These are phyloP conservation scores for Suhomyces maxii DNA, from an alignment of 1,139 yeast species.

Conservation along the genomic window DNA sequence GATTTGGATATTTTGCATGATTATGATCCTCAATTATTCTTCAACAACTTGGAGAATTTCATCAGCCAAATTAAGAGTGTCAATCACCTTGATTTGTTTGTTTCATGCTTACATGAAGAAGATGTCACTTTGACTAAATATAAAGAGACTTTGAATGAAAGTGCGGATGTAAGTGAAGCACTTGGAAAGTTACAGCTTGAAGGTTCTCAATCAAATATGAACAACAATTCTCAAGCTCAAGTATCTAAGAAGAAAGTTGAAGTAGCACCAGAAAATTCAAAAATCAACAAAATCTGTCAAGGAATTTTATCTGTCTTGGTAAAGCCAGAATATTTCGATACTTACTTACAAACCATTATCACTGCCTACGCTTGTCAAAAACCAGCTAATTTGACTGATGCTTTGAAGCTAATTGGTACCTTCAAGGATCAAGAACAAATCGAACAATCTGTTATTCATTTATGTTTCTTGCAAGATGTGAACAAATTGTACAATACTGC, in stretches of 20 bases:
- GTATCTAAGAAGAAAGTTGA: constrained; percentile 4
- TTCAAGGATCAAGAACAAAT: constrained; percentile 48
- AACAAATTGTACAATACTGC: constrained; percentile 78
- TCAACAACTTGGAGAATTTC: constrained; percentile 63
- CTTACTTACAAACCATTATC: constrained; percentile 73
- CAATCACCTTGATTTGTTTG: constrained; percentile 81
- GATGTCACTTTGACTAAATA: constrained; percentile 85
- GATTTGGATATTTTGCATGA: constrained; percentile 89
- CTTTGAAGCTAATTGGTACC: constrained; percentile 61
- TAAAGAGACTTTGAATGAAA: constrained; percentile 58
- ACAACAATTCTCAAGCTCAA: constrained; percentile 2
- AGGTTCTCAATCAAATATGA: constrained; percentile 30
- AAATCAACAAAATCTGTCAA: constrained; percentile 77
- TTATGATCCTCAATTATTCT: constrained; percentile 71
- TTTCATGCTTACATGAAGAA: constrained; percentile 83
- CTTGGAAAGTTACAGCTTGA: constrained; percentile 5
- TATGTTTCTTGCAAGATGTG: constrained; percentile 90
- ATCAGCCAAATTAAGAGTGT: constrained; percentile 68
- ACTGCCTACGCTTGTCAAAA: constrained; percentile 92
- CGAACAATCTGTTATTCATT: constrained; percentile 70
- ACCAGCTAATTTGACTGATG: constrained; percentile 82
- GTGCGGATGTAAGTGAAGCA: constrained; percentile 9
- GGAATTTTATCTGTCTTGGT: constrained; percentile 60
- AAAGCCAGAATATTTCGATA: constrained; percentile 51
- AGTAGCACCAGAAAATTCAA: constrained; percentile 46